Evolutionary conservation across 768 basidiomycete species (phyloP), one percentile per base, ranked within the genome.

Genomic region (Erythrobasidium yunnanense): DNA sequence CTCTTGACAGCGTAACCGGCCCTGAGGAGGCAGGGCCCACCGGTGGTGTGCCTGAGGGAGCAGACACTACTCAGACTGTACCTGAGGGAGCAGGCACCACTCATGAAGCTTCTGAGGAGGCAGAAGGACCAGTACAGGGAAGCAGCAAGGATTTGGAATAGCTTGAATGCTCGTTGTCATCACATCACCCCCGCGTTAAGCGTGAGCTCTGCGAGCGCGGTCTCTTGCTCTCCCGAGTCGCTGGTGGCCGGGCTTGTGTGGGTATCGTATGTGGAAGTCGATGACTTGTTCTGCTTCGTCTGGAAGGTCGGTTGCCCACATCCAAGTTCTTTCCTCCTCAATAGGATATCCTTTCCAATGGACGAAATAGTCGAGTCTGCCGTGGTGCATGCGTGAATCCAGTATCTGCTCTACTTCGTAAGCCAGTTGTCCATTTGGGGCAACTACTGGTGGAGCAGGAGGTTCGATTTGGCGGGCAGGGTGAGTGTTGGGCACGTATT

Each of bases 281-380:
- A 51, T 22, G 25, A 51, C 50, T 22, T 13, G 13, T 11, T 15
- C 17, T 11, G 8, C 50, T 13, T 51, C 50, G 50, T 51, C 25
- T 13, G 50, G 25, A 13, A 51, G 25, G 50, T 51, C 50, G 13
- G 50, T 1, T 51, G 50, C 50, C 25, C 13, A 23, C 17, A 51
- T 27, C 50, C 1, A 51, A 13, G 17, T 13, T n/a, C 50, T 18
- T 18, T 51, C 50, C 50, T 15, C 50, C 25, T n/a, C n/a, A n/a
- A 51, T 27, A 22, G 18, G 18, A 23, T n/a, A 51, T 51, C 50
- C 50, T 27, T 51, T 11, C 1, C 25, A 51, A 22, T 51, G 50
- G 50, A 51, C 50, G 50, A 51, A 51, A 22, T 51, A 51, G 17
- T 51, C 50, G 50, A 51, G 50, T 27, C 11, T 22, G 50, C 50